phyloP scores from a whole-genome alignment of 805 yeast genomes.

The Lachancea dasiensis region DNA sequence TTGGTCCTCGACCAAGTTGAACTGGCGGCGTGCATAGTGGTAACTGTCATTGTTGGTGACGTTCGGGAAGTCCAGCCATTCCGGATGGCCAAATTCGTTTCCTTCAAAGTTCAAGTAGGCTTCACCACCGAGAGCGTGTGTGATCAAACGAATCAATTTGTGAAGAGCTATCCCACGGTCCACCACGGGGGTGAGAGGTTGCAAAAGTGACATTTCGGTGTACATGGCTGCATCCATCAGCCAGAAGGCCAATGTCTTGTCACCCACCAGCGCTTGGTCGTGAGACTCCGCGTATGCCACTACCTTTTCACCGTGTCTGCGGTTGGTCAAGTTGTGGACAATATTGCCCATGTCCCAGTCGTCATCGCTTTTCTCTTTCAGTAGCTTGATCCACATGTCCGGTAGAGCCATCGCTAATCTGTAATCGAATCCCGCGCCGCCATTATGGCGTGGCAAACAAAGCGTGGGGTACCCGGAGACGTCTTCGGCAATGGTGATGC shows the following conservation, averaged over 20 bases:
- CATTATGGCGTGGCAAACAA: constrained; percentile 63
- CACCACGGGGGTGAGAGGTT: constrained; percentile 67
- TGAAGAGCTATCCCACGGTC: constrained; percentile 90
- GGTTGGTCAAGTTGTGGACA: constrained; percentile 74
- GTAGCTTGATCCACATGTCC: constrained; percentile 96
- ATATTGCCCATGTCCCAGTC: constrained; percentile 87
- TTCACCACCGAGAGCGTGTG: constrained; percentile 93
- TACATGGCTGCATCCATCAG: constrained; percentile 98
- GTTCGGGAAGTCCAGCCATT: constrained; percentile 97
- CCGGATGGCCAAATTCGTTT: constrained; percentile 98
- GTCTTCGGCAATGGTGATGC: constrained; percentile 88
- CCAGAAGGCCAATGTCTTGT: constrained; percentile 95
- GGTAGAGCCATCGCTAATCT: constrained; percentile 96
- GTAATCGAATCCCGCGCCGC: constrained; percentile 94
- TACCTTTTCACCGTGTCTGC: constrained; percentile 83
- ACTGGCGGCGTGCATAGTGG: constrained; percentile 93
- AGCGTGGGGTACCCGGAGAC: constrained; percentile 97
- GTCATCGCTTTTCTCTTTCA: constrained; percentile 79
- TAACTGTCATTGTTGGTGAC: constrained; percentile 81
- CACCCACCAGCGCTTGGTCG: constrained; percentile 97
- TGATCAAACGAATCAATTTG: constrained; percentile 80
- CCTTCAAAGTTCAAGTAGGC: constrained; percentile 96
- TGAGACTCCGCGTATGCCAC: constrained; percentile 92
- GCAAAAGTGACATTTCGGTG: constrained; percentile 80
- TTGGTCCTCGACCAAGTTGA: constrained; percentile 76